These are phyloP conservation scores for Lolium multiflorum DNA, from an alignment of 176 grass and related monocot genomes.

Conservation along the genomic window DNA sequence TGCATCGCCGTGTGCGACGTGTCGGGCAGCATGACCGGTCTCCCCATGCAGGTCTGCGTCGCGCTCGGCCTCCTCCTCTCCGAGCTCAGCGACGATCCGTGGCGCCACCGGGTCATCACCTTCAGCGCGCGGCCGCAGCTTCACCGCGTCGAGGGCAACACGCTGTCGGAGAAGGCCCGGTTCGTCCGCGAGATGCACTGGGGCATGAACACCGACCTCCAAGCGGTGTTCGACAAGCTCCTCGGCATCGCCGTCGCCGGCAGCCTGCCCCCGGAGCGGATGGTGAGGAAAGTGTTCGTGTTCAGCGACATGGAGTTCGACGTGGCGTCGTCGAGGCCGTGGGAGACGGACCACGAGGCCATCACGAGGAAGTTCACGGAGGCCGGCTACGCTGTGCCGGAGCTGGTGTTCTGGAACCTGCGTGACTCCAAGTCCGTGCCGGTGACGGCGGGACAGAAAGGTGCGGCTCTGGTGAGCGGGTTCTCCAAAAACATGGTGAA, in stretches of 20 bases:
- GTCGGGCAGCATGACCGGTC: slow-evolving; percentile 62
- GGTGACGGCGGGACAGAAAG: slow-evolving; percentile 55
- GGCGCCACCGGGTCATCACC: slow-evolving; percentile 59
- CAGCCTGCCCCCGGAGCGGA: slow-evolving; percentile 52
- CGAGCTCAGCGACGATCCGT: slow-evolving; percentile 69
- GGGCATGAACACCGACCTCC: slow-evolving; percentile 73
- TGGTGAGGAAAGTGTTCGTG: slow-evolving; percentile 65
- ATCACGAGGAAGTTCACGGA: slow-evolving; percentile 61
- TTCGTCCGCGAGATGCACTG: slow-evolving; percentile 60
- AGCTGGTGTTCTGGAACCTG: slow-evolving; percentile 90
- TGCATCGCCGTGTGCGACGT: slow-evolving; percentile 84
- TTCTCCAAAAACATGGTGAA: slow-evolving; percentile 86
- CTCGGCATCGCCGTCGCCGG: background rate
- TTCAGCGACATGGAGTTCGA: slow-evolving; percentile 85
- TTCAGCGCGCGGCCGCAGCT: slow-evolving; percentile 63
- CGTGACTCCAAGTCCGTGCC: slow-evolving; percentile 60
- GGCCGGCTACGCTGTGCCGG: slow-evolving; percentile 61
- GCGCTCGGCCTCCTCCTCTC: slow-evolving; percentile 71
- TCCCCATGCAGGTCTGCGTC: slow-evolving; percentile 72
- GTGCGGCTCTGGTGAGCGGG: slow-evolving; percentile 74
- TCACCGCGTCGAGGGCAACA: slow-evolving; percentile 48
- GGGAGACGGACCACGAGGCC: slow-evolving; percentile 90
- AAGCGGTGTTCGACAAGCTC: slow-evolving; percentile 74
- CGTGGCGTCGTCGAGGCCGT: slow-evolving; percentile 39
- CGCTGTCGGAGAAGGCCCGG: slow-evolving; percentile 52